Conservation (phyloP, 106 monocot genomes). For the Dendrobium huoshanense region DNA sequence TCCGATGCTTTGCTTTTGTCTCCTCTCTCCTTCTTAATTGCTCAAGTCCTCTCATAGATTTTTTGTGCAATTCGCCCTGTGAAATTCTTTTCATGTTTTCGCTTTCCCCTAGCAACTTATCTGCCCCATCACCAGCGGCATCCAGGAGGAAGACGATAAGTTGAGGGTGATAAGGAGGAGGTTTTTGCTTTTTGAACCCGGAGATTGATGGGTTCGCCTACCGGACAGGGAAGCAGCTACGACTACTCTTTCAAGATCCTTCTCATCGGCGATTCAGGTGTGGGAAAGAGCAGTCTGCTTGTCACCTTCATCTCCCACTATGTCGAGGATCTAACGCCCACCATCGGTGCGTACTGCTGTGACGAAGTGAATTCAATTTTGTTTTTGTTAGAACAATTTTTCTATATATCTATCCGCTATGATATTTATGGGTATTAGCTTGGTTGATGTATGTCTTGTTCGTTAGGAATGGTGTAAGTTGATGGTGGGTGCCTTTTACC, state of each 20-base stretch:
- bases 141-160: not conserved
- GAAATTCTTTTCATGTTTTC: not conserved
- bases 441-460: not conserved
- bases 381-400: not conserved
- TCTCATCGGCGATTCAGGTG: conserved; percentile 53
- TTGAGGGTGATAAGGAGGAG: not conserved
- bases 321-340: conserved; percentile 8
- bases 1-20: not conserved
- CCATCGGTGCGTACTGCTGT: conserved; percentile 1
- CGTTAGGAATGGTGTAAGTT: too few relatives aligned
- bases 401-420: not conserved
- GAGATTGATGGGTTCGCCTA: conserved; percentile 15
- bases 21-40: not conserved
- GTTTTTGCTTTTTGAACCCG: not conserved
- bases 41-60: not conserved
- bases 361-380: not conserved
- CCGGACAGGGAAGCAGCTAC: conserved; percentile 16
- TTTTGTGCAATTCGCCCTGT: not conserved
- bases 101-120: not conserved
- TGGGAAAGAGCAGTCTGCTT: conserved; percentile 63
- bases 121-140: not conserved
- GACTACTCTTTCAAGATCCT: conserved; percentile 61
- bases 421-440: not conserved
- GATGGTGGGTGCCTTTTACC: too few relatives aligned
- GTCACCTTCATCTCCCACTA: conserved; percentile 43